These are phyloP conservation scores for Clavispora carvajalis DNA, from an alignment of 805 yeast genomes.

Conservation along the genomic window DNA sequence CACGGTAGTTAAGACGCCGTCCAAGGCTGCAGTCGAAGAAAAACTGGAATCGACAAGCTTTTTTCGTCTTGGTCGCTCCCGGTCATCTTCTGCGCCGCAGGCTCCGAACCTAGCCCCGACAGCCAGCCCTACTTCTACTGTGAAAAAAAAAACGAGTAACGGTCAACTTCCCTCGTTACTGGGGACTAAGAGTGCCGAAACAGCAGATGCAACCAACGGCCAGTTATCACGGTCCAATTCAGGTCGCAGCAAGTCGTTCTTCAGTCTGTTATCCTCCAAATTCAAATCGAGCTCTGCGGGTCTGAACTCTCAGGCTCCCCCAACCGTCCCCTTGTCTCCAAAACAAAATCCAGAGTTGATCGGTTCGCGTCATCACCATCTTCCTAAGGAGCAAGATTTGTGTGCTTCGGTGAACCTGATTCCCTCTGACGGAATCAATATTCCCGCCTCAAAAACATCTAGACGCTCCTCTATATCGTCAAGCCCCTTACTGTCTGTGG, in stretches of 20 bases:
- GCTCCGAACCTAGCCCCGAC: conserved; percentile 5
- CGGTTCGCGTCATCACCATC: conserved; percentile 6
- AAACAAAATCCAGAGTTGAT: conserved; percentile 12
- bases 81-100: conserved; percentile 20
- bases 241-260: conserved; percentile 19
- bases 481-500: conserved; percentile 11
- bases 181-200: background rate
- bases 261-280: conserved; percentile 37
- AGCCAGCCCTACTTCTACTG: conserved; percentile 4
- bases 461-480: conserved; percentile 7
- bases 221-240: conserved; percentile 6
- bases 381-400: conserved; percentile 16
- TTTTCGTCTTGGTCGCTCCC: conserved; percentile 12
- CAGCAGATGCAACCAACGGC: background rate
- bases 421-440: conserved; percentile 21
- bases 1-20: background rate
- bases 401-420: conserved; percentile 21
- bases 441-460: conserved; percentile 4
- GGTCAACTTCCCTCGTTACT: background rate
- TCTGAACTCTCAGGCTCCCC: background rate
- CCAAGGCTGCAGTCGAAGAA: background rate
- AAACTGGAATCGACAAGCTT: background rate
- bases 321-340: background rate
- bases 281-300: conserved; percentile 22
- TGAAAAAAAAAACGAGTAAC: conserved; percentile 11